Conservation (phyloP, 768 basidiomycete genomes). For the Ramaria rubella region DNA sequence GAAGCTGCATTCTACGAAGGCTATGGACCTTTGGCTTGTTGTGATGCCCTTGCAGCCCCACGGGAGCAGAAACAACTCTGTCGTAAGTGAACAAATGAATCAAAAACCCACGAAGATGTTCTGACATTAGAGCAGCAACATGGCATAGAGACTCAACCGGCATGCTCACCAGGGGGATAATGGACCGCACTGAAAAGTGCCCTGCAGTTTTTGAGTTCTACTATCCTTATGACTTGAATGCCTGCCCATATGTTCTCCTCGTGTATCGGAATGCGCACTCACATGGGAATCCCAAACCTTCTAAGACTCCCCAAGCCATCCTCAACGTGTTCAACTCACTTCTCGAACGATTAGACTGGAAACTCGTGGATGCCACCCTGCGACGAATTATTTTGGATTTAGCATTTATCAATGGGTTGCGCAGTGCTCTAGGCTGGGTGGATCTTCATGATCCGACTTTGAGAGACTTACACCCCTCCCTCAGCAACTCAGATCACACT, state of each 20-base stretch:
- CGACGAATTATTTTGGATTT: slow-evolving; percentile 20
- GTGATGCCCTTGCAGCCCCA: slow-evolving; percentile 15
- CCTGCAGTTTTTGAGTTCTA: slow-evolving; percentile 10
- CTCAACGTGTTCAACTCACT: slow-evolving; percentile 14
- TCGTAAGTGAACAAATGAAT: slow-evolving; percentile 13
- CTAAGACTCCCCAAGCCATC: slow-evolving; percentile 11
- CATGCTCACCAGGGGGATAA: slow-evolving; percentile 11
- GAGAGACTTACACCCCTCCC: slow-evolving; percentile 17
- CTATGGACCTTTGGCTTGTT: slow-evolving; percentile 21
- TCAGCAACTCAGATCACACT: slow-evolving; percentile 22
- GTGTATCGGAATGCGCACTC: slow-evolving; percentile 14
- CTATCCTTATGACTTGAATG: slow-evolving; percentile 7
- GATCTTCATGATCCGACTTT: slow-evolving; percentile 10
- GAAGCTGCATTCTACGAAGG: slow-evolving; percentile 8
- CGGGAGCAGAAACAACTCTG: slow-evolving; percentile 16
- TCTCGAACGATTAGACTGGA: slow-evolving; percentile 19
- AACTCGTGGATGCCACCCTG: slow-evolving; percentile 25
- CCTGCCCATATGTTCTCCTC: slow-evolving; percentile 13
- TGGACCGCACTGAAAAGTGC: neutral
- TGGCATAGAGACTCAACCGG: slow-evolving; percentile 19
- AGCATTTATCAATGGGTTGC: slow-evolving; percentile 18
- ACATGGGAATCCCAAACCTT: slow-evolving; percentile 8
- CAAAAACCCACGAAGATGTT: neutral
- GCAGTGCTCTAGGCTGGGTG: slow-evolving; percentile 16
- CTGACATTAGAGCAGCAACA: slow-evolving; percentile 7